Evolutionary conservation across 2,329 filamentous ascomycete species (phyloP).

Genomic region (Monosporascus sp.): DNA sequence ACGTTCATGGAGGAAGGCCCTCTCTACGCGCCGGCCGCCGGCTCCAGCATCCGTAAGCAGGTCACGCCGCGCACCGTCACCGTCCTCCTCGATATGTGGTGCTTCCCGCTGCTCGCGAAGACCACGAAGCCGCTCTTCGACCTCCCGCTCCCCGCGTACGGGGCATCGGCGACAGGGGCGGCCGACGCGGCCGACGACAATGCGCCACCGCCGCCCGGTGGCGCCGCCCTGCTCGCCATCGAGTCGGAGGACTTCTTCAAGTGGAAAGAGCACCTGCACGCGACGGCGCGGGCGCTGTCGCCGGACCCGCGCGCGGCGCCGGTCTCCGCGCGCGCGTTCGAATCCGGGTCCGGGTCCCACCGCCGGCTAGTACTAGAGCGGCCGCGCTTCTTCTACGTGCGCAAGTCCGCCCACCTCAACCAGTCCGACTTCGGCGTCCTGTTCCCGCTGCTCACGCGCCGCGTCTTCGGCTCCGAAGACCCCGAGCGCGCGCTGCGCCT

Average conservation of each 20-base stretch:
- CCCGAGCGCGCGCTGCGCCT: constrained; percentile 55
- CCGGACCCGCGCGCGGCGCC: constrained; percentile 41
- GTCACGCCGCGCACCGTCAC: constrained; percentile 62
- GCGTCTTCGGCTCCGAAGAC: constrained; percentile 51
- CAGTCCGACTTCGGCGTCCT: constrained; percentile 81
- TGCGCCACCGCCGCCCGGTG: constrained; percentile 33
- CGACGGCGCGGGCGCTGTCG: constrained; percentile 62
- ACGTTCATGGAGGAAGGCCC: constrained; percentile 43
- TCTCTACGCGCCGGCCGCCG: constrained; percentile 53
- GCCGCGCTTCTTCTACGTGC: constrained; percentile 71
- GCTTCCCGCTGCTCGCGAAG: constrained; percentile 62
- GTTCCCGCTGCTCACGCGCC: constrained; percentile 65
- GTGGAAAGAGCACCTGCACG: constrained; percentile 67
- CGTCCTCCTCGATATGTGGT: constrained; percentile 77
- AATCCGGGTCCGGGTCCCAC: constrained; percentile 13
- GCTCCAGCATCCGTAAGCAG: constrained; percentile 56
- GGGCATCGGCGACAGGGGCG: constrained; percentile 37
- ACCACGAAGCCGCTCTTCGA: constrained; percentile 59
- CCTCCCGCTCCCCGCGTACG: constrained; percentile 69
- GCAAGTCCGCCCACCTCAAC: constrained; percentile 69
- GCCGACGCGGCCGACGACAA: background rate
- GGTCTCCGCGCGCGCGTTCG: constrained; percentile 37
- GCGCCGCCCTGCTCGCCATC: constrained; percentile 61
- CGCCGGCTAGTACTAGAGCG: constrained; percentile 2
- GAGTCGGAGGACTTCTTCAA: constrained; percentile 74